Evolutionary conservation across 1,284 basidiomycete genomes (phyloP), one percentile per base, ranked within the genome.

Genomic region (Leccinum solheimii): DNA sequence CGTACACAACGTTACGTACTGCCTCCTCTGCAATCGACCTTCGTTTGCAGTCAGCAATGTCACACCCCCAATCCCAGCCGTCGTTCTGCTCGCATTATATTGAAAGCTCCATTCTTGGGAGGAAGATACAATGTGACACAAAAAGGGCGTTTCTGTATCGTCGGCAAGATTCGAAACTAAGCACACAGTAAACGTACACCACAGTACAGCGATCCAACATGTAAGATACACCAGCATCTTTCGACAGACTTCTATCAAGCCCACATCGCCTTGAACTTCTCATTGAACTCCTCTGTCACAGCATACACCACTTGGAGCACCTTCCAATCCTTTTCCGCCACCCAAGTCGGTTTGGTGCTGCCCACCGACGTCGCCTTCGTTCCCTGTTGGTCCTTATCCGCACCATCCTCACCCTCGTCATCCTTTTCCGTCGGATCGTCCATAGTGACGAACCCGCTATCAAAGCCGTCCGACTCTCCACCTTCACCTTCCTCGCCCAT

Each of bases 231-330:
- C 26, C 23, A 27, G 23, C 19, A 5, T 27, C 23, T 27, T 26
- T 26, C 13, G 21, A 48, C 1, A 11, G 2, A 32, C 7, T n/a
- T 21, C n/a, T 48, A 23, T 62, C 54, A 81, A 0, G 83, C 83
- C 79, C 82, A 84, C 71, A 83, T 83, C 5, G 75, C 78, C 63
- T 68, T 75, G 69, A 79, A 85, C 67, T 85, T 84, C 57, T 78
- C 79, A 36, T 84, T 76, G 66, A 88, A 89, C 63, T 86, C 82
- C 14, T 68, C 71, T 45, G 76, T 75, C 14, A 80, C 77, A 5
- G 65, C 77, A 49, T 77, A 69, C 16, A 87, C 75, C 19, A 86
- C 76, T 61, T 80, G 75, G 61, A 83, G 86, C 3, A 88, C 81
- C 59, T 66, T 76, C 86, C 86, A 86, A 66, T 89, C 86, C 7